These are phyloP conservation scores for Amphibolis antarctica DNA, from an alignment of 106 monocot genomes.

Conservation along the genomic window DNA sequence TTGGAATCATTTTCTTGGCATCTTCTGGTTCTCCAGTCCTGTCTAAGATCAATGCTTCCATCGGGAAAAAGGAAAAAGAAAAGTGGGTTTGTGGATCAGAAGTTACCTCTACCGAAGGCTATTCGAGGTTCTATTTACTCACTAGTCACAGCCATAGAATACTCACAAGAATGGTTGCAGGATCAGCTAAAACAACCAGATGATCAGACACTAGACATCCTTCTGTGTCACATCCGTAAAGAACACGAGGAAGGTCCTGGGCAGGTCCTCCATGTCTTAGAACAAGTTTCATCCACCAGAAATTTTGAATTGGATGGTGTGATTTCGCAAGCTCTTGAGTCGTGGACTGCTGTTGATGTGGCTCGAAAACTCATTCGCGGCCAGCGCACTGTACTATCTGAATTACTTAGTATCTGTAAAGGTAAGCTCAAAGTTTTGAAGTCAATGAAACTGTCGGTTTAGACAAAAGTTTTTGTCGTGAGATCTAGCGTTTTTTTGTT, in stretches of 20 bases:
- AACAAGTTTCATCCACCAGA: constrained; percentile 20
- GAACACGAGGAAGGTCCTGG: constrained; percentile 23
- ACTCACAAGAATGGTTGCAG: constrained; percentile 31
- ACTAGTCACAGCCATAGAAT: constrained; percentile 24
- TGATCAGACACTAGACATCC: constrained; percentile 45
- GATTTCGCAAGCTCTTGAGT: constrained; percentile 38
- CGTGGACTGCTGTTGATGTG: constrained; percentile 47
- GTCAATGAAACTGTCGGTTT: constrained; percentile 21
- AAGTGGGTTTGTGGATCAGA: constrained; percentile 17
- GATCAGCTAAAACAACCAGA: constrained; percentile 34
- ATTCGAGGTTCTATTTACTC: constrained; percentile 34
- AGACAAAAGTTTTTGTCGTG: background rate
- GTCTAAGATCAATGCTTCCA: constrained; percentile 45
- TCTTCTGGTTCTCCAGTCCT: constrained; percentile 53
- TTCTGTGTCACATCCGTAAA: constrained; percentile 26
- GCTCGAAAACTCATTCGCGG: constrained; percentile 37
- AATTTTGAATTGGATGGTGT: constrained; percentile 44
- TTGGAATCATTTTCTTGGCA: constrained; percentile 75
- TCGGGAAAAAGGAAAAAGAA: constrained; percentile 80
- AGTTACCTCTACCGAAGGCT: constrained; percentile 15
- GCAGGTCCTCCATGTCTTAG: constrained; percentile 23
- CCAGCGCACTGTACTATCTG: constrained; percentile 25
- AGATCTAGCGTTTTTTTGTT: background rate
- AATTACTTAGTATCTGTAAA: constrained; percentile 42
- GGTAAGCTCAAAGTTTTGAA: constrained; percentile 51